Evolutionary conservation across 2,329 filamentous ascomycete genomes (phyloP).

Genomic region (Akanthomyces dipterigenus): DNA sequence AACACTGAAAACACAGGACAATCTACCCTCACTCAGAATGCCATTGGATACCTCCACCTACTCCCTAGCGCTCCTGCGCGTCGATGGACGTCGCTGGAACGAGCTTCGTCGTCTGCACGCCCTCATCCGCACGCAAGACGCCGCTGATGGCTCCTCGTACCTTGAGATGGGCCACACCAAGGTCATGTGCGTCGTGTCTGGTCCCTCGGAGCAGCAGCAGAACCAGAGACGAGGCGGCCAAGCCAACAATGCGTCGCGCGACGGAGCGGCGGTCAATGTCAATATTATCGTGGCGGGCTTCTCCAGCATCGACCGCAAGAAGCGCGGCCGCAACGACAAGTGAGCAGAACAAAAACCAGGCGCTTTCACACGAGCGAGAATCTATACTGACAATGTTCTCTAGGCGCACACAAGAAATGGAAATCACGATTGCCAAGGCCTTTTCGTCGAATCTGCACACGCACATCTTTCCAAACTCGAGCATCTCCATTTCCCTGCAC

Average conservation of each 20-base stretch:
- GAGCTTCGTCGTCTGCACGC: slow-evolving; percentile 84
- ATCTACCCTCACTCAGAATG: slow-evolving; percentile 44
- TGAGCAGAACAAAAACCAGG: slow-evolving; percentile 31
- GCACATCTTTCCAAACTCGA: slow-evolving; percentile 81
- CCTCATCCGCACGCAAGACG: slow-evolving; percentile 85
- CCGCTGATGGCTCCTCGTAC: slow-evolving; percentile 88
- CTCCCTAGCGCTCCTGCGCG: slow-evolving; percentile 73
- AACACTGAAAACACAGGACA: too few species aligned
- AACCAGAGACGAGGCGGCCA: slow-evolving; percentile 23
- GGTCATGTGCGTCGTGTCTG: slow-evolving; percentile 85
- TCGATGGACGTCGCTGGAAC: slow-evolving; percentile 90
- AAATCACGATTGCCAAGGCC: slow-evolving; percentile 69
- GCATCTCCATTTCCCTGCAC: slow-evolving; percentile 76
- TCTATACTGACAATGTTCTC: not conserved
- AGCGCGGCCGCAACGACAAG: slow-evolving; percentile 71
- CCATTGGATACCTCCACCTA: slow-evolving; percentile 93
- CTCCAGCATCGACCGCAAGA: slow-evolving; percentile 77
- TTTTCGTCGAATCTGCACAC: slow-evolving; percentile 75
- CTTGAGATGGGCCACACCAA: slow-evolving; percentile 97
- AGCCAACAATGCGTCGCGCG: slow-evolving; percentile 39
- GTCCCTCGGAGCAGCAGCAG: slow-evolving; percentile 62
- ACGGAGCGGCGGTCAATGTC: slow-evolving; percentile 59
- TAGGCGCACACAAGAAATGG: slow-evolving; percentile 75
- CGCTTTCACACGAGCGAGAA: too few species aligned
- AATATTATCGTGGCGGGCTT: slow-evolving; percentile 84